Evolutionary conservation across 352 stramenopile genomes (phyloP), one percentile per base, ranked within the genome.

Genomic region (Phytophthora litchii): DNA sequence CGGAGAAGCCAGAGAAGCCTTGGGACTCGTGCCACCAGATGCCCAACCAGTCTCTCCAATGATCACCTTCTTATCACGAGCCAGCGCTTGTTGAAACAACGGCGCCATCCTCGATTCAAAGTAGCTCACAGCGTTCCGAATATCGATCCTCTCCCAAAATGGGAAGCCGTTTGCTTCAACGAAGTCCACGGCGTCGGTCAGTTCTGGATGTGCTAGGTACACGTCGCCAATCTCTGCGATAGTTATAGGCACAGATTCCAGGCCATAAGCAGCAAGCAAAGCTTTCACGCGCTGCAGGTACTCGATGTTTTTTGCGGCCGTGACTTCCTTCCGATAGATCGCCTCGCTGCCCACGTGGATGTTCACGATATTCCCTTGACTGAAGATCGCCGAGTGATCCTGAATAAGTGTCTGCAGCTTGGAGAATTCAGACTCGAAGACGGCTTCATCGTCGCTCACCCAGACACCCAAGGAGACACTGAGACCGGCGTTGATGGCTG

Each of bases 1-100:
- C 0, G 59, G 46, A 37, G 53, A 84, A 17, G 82, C 76, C 5
- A 58, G 42, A 3, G 72, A 84, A 7, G 78, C 72, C 23, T 74
- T 77, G 5, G 38, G 40, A 52, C 74, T 61, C 1, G 44, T 43
- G 1, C 83, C 83, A 8, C 53, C 41, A 3, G 78, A 80, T 1
- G 83, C 70, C 83, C 80, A 92, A 3, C 83, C 83, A 2, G 80
- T 92, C 69, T 90, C 83, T 34, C 80, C 78, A 23, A 92, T 86
- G 41, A 82, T 59, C 21, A 90, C 62, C 8, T 70, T 56, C 49
- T 88, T 90, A 49, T 67, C 67, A 14, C 63, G 38, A 4, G 36
- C 43, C 4, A 45, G 41, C 0, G 73, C 73, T 21, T 64, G 54
- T 2, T 67, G 38, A 16, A 77, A 70, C 46, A 92, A 52, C n/a